These are phyloP conservation scores for Brassica cretica DNA, from an alignment of 345 rosid species.

Conservation along the genomic window DNA sequence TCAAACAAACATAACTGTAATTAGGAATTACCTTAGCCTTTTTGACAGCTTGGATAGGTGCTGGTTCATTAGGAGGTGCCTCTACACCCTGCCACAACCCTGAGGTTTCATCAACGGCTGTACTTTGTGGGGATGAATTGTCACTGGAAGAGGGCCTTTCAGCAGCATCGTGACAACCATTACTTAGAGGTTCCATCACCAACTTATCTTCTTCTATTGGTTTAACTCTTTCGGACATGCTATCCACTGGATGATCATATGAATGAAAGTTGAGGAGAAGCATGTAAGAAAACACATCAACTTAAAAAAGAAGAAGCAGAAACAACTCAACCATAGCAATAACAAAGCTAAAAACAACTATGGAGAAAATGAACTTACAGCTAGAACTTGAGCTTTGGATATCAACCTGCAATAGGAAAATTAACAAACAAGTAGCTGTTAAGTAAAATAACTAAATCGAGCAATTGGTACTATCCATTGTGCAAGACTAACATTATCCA, in stretches of 20 bases:
- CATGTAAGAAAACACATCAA: background rate
- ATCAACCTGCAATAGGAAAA: slow-evolving; percentile 52
- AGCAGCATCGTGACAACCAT: slow-evolving; percentile 39
- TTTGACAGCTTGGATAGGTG: slow-evolving; percentile 49
- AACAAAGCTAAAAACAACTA: slow-evolving; percentile 5
- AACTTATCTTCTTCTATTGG: slow-evolving; percentile 43
- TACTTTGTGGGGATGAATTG: slow-evolving; percentile 28
- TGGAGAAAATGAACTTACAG: slow-evolving; percentile 49
- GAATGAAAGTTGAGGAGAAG: slow-evolving; percentile 4
- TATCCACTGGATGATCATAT: slow-evolving; percentile 44
- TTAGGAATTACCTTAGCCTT: slow-evolving; percentile 54
- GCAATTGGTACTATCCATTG: background rate
- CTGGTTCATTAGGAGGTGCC: slow-evolving; percentile 47
- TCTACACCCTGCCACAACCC: slow-evolving; percentile 38
- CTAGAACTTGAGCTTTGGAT: slow-evolving; percentile 41
- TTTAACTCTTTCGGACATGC: slow-evolving; percentile 42
- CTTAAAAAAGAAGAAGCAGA: background rate
- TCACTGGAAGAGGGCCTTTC: slow-evolving; percentile 28
- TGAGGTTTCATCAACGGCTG: slow-evolving; percentile 44
- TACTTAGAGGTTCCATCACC: slow-evolving; percentile 26
- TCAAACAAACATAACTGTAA: background rate
- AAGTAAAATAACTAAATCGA: background rate
- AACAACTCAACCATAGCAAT: background rate
- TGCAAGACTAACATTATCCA: slow-evolving; percentile 42
- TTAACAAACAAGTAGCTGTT: slow-evolving; percentile 10